Evolutionary conservation across 1,284 basidiomycete species (phyloP).

Genomic region (Austroboletus olivaceoglutinosus): DNA sequence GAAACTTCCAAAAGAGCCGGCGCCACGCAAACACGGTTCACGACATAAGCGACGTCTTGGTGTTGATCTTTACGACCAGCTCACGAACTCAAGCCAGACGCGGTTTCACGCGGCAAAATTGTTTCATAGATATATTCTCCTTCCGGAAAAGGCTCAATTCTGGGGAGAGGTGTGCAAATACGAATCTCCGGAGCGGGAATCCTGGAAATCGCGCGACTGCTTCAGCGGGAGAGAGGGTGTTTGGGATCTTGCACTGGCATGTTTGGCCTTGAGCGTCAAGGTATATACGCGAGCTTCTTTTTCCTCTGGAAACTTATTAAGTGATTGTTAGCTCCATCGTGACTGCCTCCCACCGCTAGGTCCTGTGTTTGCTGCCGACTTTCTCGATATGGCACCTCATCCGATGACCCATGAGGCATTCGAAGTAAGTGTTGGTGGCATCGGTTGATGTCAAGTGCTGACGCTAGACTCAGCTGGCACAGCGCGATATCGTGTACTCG

Average conservation of each 20-base stretch:
- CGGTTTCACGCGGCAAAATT: conserved; percentile 59
- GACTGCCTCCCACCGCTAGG: conserved; percentile 55
- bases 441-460: background rate
- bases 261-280: conserved; percentile 58
- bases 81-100: conserved; percentile 51
- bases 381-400: conserved; percentile 47
- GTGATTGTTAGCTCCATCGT: conserved; percentile 50
- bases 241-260: conserved; percentile 57
- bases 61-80: conserved; percentile 50
- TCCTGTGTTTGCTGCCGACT: conserved; percentile 51
- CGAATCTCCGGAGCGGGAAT: background rate
- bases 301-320: background rate
- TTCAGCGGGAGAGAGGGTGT: conserved; percentile 25
- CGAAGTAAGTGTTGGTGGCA: conserved; percentile 40
- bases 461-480: conserved; percentile 42
- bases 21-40: conserved; percentile 1
- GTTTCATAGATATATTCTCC: conserved; percentile 50
- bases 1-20: conserved; percentile 21
- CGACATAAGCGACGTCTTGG: conserved; percentile 1
- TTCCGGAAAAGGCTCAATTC: conserved; percentile 10
- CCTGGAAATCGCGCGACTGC: background rate
- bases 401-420: conserved; percentile 44
- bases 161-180: conserved; percentile 10
- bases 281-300: conserved; percentile 27
- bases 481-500: conserved; percentile 53